Evolutionary conservation across 2,329 filamentous ascomycete species (phyloP), one percentile per base, ranked within the genome.

Genomic region (Xylariomycetidae sp.): DNA sequence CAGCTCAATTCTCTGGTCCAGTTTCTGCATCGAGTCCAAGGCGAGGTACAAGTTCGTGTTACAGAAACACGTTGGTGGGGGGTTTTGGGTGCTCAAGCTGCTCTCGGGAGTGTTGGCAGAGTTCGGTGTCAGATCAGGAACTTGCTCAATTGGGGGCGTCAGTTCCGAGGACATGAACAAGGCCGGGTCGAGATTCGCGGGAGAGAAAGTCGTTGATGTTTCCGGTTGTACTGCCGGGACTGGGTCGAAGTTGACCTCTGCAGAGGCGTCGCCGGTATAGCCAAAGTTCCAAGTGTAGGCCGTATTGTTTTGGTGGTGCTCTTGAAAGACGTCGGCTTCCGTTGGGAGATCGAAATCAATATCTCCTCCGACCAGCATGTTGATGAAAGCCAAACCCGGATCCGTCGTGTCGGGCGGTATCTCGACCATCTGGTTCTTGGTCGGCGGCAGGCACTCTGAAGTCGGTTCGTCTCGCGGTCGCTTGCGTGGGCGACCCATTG

Each of bases 401-500:
- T 57, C 54, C 30, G 37, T 25, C 4, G 48, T 51, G 19, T 49
- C 44, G 3, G 46, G 48, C 14, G 53, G 51, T 5, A 47, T 25
- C 20, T 51, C 40, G 10, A 43, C 41, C 53, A 56, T 53, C 23
- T 32, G 16, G 9, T 34, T 49, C 41, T 57, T 56, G 8, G 26
- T 36, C 7, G 44, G 34, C 6, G 44, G 36, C 25, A 30, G 31
- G 10, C 35, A 32, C 23, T 10, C 11, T 7, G 33, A 23, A 8
- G 23, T 40, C 22, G 43, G 18, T 27, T 51, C 49, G 8, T 57
- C 53, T 33, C 57, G 55, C 23, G 59, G 67, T 37, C 74, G 64
- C 57, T 82, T 82, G 35, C 77, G 64, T 15, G 79, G 79, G 26
- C 79, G 66, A 4, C 79, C 79, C 78, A 82, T 82, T 25, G 64